phyloP scores from a whole-genome alignment of 768 basidiomycete species.

The Rhizopogon vulgaris region DNA sequence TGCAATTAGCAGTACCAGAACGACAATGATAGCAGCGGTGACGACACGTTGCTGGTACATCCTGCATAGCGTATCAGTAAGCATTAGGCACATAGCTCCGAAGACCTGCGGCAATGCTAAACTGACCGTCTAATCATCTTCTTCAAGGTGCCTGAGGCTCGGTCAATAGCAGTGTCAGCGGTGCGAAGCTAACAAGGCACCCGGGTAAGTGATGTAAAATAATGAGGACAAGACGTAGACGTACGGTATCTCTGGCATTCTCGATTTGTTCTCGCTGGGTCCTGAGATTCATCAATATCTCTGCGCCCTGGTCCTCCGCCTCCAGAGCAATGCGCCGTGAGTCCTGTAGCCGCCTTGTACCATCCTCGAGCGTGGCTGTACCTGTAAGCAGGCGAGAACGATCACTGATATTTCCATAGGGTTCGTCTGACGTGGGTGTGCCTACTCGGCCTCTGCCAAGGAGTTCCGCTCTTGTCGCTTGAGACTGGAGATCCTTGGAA shows the following conservation, averaged over 20 bases:
- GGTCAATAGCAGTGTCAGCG: conserved; percentile 85
- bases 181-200: conserved; percentile 55
- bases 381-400: conserved; percentile 76
- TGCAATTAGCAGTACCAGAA: conserved; percentile 78
- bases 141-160: conserved; percentile 86
- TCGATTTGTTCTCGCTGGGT: conserved; percentile 92
- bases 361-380: conserved; percentile 75
- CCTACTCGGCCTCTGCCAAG: conserved; percentile 34
- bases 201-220: background rate
- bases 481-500: conserved; percentile 64
- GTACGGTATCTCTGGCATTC: conserved; percentile 83
- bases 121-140: conserved; percentile 93
- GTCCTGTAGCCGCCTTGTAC: conserved; percentile 78
- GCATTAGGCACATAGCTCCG: conserved; percentile 14
- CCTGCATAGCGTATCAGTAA: conserved; percentile 40
- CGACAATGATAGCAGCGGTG: conserved; percentile 77
- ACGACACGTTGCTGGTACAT: conserved; percentile 96
- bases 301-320: conserved; percentile 93
- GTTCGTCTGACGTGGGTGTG: conserved; percentile 63
- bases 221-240: conserved; percentile 15
- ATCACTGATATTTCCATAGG: conserved; percentile 65
- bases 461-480: conserved; percentile 73
- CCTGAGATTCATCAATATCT: conserved; percentile 81
- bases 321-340: conserved; percentile 91
- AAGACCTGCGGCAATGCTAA: background rate